Evolutionary conservation across 116 monocot genomes (phyloP), one percentile per base, ranked within the genome.

Genomic region (Cymodocea nodosa): DNA sequence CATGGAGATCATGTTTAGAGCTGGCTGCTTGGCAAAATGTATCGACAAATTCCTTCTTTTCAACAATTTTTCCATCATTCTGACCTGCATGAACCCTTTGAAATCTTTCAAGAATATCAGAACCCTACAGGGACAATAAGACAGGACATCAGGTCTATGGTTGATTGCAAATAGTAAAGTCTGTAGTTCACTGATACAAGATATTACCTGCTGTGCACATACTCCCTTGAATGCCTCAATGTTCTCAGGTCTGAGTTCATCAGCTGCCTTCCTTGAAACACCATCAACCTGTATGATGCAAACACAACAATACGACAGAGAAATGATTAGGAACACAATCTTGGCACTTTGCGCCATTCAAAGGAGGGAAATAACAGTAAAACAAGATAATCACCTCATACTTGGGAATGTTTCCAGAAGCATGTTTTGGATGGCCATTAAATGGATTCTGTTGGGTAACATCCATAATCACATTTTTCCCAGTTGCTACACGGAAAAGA

Each of bases 381-480:
- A 51, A 49, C 25, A 65, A 6, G 4, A 60, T 23, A 64, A 64
- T 19, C 50, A 65, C 65, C 65, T 65, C 48, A 16, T 65, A 5
- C 50, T 23, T 23, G 48, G 5, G 25, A 65, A 23, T 50, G 23
- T 25, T 65, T 23, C 44, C 48, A 51, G 65, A 65, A 51, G 15
- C 65, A 51, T 20, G 25, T 17, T 40, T 63, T 74, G 68, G 35
- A n/a, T 20, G 40, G 23, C 34, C 67, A 65, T n/a, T 50, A 25
- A 15, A 23, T 65, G 22, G 65, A 65, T 25, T 65, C 51, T 65
- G 20, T 15, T 20, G 49, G 12, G 50, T 16, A 51, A 30, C 51
- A 51, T 50, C 40, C 4, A 16, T 51, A 15, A 15, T 17, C 48
- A 23, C 50, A 48, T 69, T 15, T 67, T 56, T 48, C 51, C 30